Conservation (phyloP, 352 stramenopile species). For the Globisporangium middletonii region DNA sequence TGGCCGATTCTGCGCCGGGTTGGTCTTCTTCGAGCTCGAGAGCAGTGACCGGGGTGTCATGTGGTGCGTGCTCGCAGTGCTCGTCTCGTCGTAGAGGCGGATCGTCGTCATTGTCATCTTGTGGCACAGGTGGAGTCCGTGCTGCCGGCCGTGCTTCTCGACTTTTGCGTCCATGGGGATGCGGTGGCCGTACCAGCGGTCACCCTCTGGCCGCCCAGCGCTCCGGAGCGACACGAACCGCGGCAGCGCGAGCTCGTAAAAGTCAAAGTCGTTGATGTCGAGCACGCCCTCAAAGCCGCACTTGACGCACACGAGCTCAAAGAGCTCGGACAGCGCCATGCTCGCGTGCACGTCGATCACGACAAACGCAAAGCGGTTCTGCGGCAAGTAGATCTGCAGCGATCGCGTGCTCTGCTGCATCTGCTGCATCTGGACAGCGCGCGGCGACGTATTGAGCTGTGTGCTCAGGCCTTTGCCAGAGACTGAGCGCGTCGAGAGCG, state of each 20-base stretch:
- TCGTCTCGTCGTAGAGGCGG: constrained; percentile 82
- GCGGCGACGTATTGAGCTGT: constrained; percentile 27
- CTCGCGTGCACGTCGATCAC: constrained; percentile 55
- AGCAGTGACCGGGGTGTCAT: constrained; percentile 68
- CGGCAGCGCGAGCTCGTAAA: constrained; percentile 76
- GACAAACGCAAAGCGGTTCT: constrained; percentile 82
- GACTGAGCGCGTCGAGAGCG: constrained; percentile 55
- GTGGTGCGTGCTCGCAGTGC: constrained; percentile 80
- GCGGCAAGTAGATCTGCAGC: constrained; percentile 78
- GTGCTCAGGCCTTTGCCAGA: constrained; percentile 24
- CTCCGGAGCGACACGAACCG: constrained; percentile 84
- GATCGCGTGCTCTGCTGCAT: constrained; percentile 14
- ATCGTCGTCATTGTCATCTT: constrained; percentile 86
- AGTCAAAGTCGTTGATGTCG: constrained; percentile 76
- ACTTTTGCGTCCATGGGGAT: constrained; percentile 57
- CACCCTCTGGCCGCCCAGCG: constrained; percentile 72
- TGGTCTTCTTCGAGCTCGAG: constrained; percentile 66
- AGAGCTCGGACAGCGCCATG: constrained; percentile 63
- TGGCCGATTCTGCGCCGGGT: constrained; percentile 71
- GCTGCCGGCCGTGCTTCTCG: constrained; percentile 49
- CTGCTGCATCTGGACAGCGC: constrained; percentile 33
- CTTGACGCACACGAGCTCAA: constrained; percentile 68
- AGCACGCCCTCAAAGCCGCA: constrained; percentile 71
- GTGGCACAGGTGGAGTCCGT: constrained; percentile 82
- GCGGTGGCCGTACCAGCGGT: constrained; percentile 77